These are phyloP conservation scores for Blastobotrys malaysiensis DNA, from an alignment of 1,139 yeast genomes.

Conservation along the genomic window DNA sequence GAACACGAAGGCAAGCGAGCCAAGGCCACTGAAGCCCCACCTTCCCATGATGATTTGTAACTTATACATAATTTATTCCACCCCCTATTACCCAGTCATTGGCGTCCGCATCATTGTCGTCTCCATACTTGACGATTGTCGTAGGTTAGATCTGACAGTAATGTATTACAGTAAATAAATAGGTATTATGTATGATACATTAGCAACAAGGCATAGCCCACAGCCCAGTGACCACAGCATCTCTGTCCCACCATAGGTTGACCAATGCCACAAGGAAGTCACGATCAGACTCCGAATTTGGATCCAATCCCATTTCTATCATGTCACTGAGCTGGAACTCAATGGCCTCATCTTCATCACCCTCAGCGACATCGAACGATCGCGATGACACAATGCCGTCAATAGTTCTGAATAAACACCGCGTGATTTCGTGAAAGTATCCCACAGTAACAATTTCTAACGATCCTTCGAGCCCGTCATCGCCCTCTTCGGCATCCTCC, in stretches of 20 bases:
- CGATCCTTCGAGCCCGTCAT: constrained; percentile 6
- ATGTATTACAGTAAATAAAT: not conserved
- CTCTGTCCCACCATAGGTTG: constrained; percentile 49
- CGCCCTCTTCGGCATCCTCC: not conserved
- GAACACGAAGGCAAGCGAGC: not conserved
- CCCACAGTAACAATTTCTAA: constrained; percentile 25
- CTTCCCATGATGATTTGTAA: constrained; percentile 11
- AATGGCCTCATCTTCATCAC: constrained; percentile 41
- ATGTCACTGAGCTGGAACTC: constrained; percentile 40
- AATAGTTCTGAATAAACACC: constrained; percentile 23
- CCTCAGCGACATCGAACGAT: constrained; percentile 15
- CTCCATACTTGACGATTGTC: too few relatives aligned
- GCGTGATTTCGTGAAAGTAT: constrained; percentile 29
- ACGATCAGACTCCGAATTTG: constrained; percentile 54
- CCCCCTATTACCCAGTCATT: too few relatives aligned
- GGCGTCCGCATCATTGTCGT: too few relatives aligned
- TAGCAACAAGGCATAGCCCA: not conserved
- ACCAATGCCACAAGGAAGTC: constrained; percentile 52
- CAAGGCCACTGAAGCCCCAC: not conserved
- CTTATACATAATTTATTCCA: not conserved
- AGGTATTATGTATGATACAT: not conserved
- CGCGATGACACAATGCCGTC: constrained; percentile 18
- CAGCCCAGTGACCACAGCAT: not conserved
- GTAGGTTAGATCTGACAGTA: too few relatives aligned
- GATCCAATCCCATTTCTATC: constrained; percentile 70